These are phyloP conservation scores for Pythium scleroteichum DNA, from an alignment of 352 stramenopile genomes.

Conservation along the genomic window DNA sequence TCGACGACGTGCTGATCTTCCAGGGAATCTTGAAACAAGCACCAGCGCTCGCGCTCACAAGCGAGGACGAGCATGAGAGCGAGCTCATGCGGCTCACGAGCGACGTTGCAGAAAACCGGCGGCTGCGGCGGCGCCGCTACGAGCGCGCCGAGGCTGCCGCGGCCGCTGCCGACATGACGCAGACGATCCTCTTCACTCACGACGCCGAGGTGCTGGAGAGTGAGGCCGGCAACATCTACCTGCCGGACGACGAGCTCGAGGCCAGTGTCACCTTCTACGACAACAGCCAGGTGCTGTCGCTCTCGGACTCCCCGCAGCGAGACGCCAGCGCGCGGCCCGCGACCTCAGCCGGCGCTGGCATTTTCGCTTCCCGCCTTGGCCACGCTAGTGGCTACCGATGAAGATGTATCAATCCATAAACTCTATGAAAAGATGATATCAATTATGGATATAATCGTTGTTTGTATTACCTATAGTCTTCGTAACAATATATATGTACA, in stretches of 20 bases:
- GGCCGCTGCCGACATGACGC: slow-evolving; percentile 54
- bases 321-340: slow-evolving; percentile 44
- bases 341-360: slow-evolving; percentile 36
- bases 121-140: slow-evolving; percentile 40
- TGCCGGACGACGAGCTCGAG: slow-evolving; percentile 62
- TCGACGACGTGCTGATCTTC: slow-evolving; percentile 86
- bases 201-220: slow-evolving; percentile 54
- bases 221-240: slow-evolving; percentile 53
- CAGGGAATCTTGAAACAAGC: slow-evolving; percentile 55
- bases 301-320: slow-evolving; percentile 50
- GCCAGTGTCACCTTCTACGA: slow-evolving; percentile 73
- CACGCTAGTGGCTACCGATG: slow-evolving; percentile 9
- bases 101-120: slow-evolving; percentile 39
- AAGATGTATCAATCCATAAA: background rate
- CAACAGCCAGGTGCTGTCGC: slow-evolving; percentile 67
- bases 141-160: slow-evolving; percentile 48
- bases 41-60: slow-evolving; percentile 33
- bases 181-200: slow-evolving; percentile 78
- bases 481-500: slow-evolving; percentile 16
- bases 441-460: too few species aligned
- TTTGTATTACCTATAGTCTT: too few species aligned
- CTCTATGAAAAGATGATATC: background rate
- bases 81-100: slow-evolving; percentile 26
- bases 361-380: background rate
- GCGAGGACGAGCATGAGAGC: slow-evolving; percentile 27